Evolutionary conservation across 257 asterid genomes (phyloP).

Genomic region (Rhazya stricta): DNA sequence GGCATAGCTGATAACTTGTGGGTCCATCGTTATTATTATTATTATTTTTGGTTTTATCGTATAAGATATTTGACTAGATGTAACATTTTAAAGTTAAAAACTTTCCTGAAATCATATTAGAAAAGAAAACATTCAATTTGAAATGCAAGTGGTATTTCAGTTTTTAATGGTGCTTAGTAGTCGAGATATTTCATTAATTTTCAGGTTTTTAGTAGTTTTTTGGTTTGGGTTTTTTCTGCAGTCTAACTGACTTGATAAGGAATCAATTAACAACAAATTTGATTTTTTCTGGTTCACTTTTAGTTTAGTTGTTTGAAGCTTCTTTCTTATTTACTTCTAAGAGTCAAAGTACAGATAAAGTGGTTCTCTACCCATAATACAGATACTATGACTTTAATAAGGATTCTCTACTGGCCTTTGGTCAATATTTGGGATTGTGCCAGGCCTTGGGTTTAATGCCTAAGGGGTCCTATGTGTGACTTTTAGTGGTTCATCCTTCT

Average conservation of each 20-base stretch:
- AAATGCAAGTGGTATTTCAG: neutral
- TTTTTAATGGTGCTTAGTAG: neutral
- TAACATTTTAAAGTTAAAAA: too few relatives aligned
- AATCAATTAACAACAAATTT: neutral
- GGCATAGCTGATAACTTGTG: neutral
- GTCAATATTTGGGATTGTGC: neutral
- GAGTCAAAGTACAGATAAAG: neutral
- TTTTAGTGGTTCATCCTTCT: neutral
- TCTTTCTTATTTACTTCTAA: neutral
- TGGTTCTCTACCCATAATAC: neutral
- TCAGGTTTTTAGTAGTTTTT: neutral
- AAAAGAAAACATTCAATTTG: neutral
- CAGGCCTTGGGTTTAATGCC: neutral
- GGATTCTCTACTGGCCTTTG: neutral
- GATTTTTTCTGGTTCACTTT: neutral
- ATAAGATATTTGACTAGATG: too few relatives aligned
- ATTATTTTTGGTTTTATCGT: neutral
- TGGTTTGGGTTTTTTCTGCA: neutral
- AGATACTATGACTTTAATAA: neutral
- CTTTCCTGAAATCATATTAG: too few relatives aligned
- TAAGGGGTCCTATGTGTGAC: neutral
- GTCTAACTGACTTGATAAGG: neutral
- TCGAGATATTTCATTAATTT: too few relatives aligned
- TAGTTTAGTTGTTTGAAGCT: neutral
- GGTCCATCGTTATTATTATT: neutral